Evolutionary conservation across 176 grass and related monocot species (phyloP), one percentile per base, ranked within the genome.

Genomic region (Cenchrus americanus): DNA sequence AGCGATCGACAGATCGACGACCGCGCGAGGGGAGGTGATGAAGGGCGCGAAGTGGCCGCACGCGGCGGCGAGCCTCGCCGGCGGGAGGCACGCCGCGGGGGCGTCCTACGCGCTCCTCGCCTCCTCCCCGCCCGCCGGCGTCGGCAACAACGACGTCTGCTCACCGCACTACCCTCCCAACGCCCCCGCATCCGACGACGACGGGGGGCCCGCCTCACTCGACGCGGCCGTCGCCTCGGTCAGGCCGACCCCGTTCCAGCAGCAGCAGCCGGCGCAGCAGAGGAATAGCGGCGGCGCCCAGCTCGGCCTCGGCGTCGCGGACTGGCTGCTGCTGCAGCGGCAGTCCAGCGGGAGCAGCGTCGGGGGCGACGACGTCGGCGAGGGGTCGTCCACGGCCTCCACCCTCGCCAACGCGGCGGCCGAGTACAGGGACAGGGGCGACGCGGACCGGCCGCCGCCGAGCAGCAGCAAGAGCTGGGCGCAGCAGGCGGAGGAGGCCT

Each of bases 401-500:
- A 79, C 70, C 40, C n/a, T 75, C 69, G 70, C 87, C 65, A 61
- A 65, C 62, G 77, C 23, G 0, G 69, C 13, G 3, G 69, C 64
- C 5, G 75, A 87, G 26, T 43, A 2, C 41, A 66, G 47, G 80
- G 52, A 90, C 37, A 69, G 43, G 65, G 85, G 73, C 53, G 62
- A 66, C 40, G 19, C 22, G 73, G 88, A 69, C 80, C 62, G 26
- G 63, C 80, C 73, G 26, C 18, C 15, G 34, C 34, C 65, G 27
- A 49, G 82, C 93, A 6, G 79, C 55, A 6, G n/a, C 84, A 94
- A 86, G 87, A 97, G 92, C 83, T 97, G 92, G 94, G 94, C 94
- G 59, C 94, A 94, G 92, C 94, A 97, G 86, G 94, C 92, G 22
- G 92, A 97, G 89, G 94, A 97, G 87, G 84, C 90, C 3, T 97